Evolutionary conservation across 179 eudicot species (phyloP), one percentile per base, ranked within the genome.

Genomic region (Spinacia oleracea): DNA sequence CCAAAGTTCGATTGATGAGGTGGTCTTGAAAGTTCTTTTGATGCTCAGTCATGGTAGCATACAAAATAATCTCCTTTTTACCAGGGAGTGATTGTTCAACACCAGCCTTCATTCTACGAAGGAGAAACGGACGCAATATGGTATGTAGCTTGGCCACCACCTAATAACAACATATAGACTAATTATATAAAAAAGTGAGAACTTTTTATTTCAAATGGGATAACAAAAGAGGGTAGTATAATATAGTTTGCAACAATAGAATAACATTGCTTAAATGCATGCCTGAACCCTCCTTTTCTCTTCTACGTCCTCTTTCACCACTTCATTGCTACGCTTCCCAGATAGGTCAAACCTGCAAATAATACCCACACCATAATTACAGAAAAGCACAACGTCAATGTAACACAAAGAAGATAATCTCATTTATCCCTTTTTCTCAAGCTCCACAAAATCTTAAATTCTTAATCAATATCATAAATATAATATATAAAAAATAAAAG

Each of bases 91-190:
- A 79, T 53, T 67, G 85, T 79, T 96, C 99, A 70, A 96, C 97
- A 79, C 94, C 98, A 81, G 86, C 77, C 82, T 94, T 96, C 97
- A 94, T 79, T 86, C 99, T 91, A 65, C 99, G 88, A 32, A 96
- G 94, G 55, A 96, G 91, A 84, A 96, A 96, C 29, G 99, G 99
- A 29, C 97, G 96, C 86, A 96, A 80, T 76, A 96, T 96, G 31
- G 87, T 85, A 87, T 92, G 99, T 66, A 96, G 96, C 84, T 96
- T 96, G 68, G 91, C 89, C 76, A 96, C 97, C 79, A 96, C 92
- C 98, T 94, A n/a, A 86, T 70, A 6, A 68, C 50, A 82, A 46
- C 56, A 78, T 65, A 32, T 23, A 70, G 34, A 77, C 18, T 10
- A 53, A 35, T 15, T 34, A 74, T 25, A 32, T 14, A 35, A 16